Base-by-base conservation (phyloP, 192 early-diverging fungal genomes). In the Gryganskiella cystojenkinii region DNA sequence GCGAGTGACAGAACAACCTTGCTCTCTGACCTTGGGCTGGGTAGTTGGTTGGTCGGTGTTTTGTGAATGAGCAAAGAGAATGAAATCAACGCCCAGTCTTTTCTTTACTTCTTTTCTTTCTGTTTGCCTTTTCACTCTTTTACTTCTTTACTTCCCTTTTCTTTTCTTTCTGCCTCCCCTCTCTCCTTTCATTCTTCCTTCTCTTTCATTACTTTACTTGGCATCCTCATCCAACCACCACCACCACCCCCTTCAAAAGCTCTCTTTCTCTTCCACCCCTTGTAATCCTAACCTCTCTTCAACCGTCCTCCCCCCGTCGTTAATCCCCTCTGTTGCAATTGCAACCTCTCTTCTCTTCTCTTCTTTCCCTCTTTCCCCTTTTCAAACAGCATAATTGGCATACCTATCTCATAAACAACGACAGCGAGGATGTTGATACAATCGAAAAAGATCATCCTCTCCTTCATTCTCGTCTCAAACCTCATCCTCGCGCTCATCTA, bases 381-480 rank as follows among this genome's bases (percentile, higher is more conserved):
- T 34, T 20, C 27, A 14, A 9, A 24, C 24, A 53, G 20, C 33
- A 25, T 52, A 15, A 56, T 33, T 43, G 24, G n/a, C 49, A 47
- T 33, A 34, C 30, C 45, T 19, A 31, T 27, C 33, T 1, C 22
- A 17, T 31, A 5, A 19, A 44, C 22, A 61, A n/a, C n/a, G n/a
- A n/a, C n/a, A n/a, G n/a, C 24, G 37, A 59, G 31, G 14, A 78
- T 68, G 65, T 46, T 67, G 46, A 67, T 75, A 17, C 65, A 78
- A 42, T 33, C 65, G 13, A 78, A 68, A 61, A 62, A 50, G 53
- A 31, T 57, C 34, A 78, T 78, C 55, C 53, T 68, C 35, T 27
- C 59, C 42, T 68, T 62, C 61, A 54, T 68, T 44, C 34, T 78
- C 45, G 31, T 20, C 46, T 28, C 44, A 10, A 78, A 59, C 30